Evolutionary conservation across 73 alveolate species (phyloP).

Genomic region (Paramecium bursaria): DNA sequence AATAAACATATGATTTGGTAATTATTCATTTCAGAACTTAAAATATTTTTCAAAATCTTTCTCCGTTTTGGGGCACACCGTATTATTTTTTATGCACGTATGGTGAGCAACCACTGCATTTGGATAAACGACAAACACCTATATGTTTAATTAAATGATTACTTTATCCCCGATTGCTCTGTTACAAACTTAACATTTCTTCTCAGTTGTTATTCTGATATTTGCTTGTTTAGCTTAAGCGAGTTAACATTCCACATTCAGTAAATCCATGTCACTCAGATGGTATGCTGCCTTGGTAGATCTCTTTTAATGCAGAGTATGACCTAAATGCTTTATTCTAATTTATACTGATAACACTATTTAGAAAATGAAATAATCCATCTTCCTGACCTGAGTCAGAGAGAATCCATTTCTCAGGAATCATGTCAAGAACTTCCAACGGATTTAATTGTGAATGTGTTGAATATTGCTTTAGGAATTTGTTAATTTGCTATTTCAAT

Average conservation of each 20-base stretch:
- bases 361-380: constrained; percentile 52
- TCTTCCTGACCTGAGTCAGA: constrained; percentile 58
- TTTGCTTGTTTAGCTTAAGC: constrained; percentile 59
- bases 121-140: constrained; percentile 69
- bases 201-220: constrained; percentile 65
- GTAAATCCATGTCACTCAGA: constrained; percentile 68
- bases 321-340: constrained; percentile 9
- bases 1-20: no score
- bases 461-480: constrained; percentile 63
- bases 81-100: constrained; percentile 63
- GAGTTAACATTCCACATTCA: constrained; percentile 60
- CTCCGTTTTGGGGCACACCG: constrained; percentile 64
- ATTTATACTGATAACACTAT: constrained; percentile 49
- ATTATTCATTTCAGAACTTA: constrained; percentile 35
- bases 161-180: constrained; percentile 70
- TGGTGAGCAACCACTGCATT: constrained; percentile 72
- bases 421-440: constrained; percentile 60
- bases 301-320: constrained; percentile 67
- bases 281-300: constrained; percentile 65
- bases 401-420: constrained; percentile 69
- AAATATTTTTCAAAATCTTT: constrained; percentile 67
- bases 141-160: not conserved
- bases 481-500: constrained; percentile 24
- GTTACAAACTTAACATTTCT: constrained; percentile 69
- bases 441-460: constrained; percentile 68